Percentiles rank a stretch among this genome's conserved stretches.
Evolutionary conservation across 495 filamentous ascomycete species (phyloP).

Genomic region (Mycothermus thermophilus): DNA sequence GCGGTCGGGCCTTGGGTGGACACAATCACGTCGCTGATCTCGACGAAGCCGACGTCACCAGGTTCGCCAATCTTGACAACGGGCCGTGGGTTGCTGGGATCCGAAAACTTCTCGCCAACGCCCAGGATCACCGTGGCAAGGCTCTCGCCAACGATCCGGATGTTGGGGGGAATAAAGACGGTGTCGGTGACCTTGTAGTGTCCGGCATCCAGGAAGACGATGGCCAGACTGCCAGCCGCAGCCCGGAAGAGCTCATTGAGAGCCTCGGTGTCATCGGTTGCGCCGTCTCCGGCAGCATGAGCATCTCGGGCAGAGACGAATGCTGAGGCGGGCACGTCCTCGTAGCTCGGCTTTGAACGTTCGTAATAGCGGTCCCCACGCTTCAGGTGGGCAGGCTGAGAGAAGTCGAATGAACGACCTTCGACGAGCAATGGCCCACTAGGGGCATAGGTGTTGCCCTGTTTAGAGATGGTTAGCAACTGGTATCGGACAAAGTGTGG

Average conservation of each 20-base stretch:
- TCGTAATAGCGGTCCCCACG: constrained; percentile 41
- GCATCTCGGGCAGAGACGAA: constrained; percentile 19
- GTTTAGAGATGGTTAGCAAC: neutral
- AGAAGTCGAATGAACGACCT: constrained; percentile 7
- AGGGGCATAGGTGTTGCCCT: constrained; percentile 17
- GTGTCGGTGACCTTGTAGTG: constrained; percentile 28
- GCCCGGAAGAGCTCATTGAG: constrained; percentile 12
- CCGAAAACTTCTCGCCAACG: constrained; percentile 35
- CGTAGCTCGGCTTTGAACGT: constrained; percentile 55
- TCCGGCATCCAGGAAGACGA: constrained; percentile 55
- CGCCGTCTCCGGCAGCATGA: constrained; percentile 17
- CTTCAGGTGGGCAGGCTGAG: constrained; percentile 17
- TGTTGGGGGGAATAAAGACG: constrained; percentile 38
- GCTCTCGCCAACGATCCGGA: constrained; percentile 28
- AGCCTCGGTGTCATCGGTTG: constrained; percentile 19
- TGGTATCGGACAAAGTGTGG: neutral
- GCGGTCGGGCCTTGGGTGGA: constrained; percentile 26
- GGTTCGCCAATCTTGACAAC: constrained; percentile 39
- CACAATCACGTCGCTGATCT: constrained; percentile 42
- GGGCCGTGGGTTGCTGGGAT: constrained; percentile 28
- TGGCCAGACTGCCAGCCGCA: constrained; percentile 20
- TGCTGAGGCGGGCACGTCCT: constrained; percentile 26
- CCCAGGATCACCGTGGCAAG: constrained; percentile 33
- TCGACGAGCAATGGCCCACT: constrained; percentile 11
- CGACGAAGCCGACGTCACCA: constrained; percentile 38